These are phyloP conservation scores for Chamaecrista fasciculata DNA, from an alignment of 306 rosid genomes.

Conservation along the genomic window DNA sequence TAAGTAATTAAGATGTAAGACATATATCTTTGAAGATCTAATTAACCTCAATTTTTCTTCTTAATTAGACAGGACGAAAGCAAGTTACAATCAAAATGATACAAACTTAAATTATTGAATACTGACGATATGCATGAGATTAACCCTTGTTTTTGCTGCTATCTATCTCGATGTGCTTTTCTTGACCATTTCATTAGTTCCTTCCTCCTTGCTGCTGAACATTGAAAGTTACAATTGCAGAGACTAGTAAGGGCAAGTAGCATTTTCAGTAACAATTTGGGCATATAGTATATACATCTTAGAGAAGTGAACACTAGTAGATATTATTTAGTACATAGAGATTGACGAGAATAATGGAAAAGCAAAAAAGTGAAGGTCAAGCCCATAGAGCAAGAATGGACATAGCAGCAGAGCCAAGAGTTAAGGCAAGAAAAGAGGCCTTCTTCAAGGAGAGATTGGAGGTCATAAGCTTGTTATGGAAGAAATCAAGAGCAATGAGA, in stretches of 20 bases:
- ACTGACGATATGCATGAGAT: no score
- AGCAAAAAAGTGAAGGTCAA: constrained; percentile 31
- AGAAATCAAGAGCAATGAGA: constrained; percentile 85
- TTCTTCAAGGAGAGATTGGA: constrained; percentile 53
- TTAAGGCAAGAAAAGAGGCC: constrained; percentile 65
- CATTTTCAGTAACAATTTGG: background rate
- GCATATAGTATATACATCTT: constrained; percentile 11
- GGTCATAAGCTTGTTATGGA: constrained; percentile 83
- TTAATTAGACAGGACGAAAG: no score
- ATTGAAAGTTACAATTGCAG: background rate
- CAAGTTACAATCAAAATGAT: no score
- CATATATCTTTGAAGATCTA: no score
- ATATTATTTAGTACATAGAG: background rate
- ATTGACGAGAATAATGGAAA: background rate
- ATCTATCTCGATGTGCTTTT: background rate
- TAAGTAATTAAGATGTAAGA: no score
- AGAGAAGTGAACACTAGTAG: background rate
- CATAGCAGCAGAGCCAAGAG: constrained; percentile 79
- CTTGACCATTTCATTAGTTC: background rate
- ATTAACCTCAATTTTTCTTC: no score
- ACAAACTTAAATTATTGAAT: no score
- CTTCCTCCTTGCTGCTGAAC: background rate
- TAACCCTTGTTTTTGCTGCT: no score
- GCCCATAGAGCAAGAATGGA: constrained; percentile 94
- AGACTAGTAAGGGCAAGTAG: background rate